These are phyloP conservation scores for Elsinoe arachidis DNA, from an alignment of 2,329 filamentous ascomycete species.

Conservation along the genomic window DNA sequence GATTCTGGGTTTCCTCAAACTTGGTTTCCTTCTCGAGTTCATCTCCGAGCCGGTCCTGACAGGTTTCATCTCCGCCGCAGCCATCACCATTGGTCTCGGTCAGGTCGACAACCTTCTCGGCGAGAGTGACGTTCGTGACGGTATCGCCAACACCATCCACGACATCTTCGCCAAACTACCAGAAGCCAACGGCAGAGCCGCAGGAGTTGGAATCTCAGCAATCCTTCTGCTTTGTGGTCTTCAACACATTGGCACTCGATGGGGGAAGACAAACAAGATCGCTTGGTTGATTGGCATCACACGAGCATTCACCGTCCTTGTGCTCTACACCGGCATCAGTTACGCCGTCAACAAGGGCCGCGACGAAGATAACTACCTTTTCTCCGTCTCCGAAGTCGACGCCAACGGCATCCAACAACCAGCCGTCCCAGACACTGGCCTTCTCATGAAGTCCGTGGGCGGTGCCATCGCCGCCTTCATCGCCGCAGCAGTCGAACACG, in stretches of 20 bases:
- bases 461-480: slow-evolving; percentile 54
- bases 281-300: slow-evolving; percentile 53
- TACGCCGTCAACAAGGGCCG: slow-evolving; percentile 52
- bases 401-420: slow-evolving; percentile 48
- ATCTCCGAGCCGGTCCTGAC: slow-evolving; percentile 56
- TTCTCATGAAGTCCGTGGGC: slow-evolving; percentile 47
- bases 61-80: slow-evolving; percentile 58
- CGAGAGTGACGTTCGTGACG: slow-evolving; percentile 41
- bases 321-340: slow-evolving; percentile 55
- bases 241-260: slow-evolving; percentile 50
- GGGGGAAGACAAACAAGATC: slow-evolving; percentile 49
- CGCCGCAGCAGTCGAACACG: slow-evolving; percentile 53
- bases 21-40: slow-evolving; percentile 58
- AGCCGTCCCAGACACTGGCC: slow-evolving; percentile 36
- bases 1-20: slow-evolving; percentile 51
- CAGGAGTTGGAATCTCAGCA: slow-evolving; percentile 50
- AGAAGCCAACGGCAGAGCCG: slow-evolving; percentile 49
- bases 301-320: slow-evolving; percentile 51
- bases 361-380: slow-evolving; percentile 36
- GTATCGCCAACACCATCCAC: slow-evolving; percentile 50
- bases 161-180: slow-evolving; percentile 50
- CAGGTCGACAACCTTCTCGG: slow-evolving; percentile 56
- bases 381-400: slow-evolving; percentile 49
- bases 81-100: slow-evolving; percentile 53
- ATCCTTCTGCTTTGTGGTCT: slow-evolving; percentile 49